Evolutionary conservation across 768 basidiomycete species (phyloP), one percentile per base, ranked within the genome.

Genomic region (Amyloporia xantha): DNA sequence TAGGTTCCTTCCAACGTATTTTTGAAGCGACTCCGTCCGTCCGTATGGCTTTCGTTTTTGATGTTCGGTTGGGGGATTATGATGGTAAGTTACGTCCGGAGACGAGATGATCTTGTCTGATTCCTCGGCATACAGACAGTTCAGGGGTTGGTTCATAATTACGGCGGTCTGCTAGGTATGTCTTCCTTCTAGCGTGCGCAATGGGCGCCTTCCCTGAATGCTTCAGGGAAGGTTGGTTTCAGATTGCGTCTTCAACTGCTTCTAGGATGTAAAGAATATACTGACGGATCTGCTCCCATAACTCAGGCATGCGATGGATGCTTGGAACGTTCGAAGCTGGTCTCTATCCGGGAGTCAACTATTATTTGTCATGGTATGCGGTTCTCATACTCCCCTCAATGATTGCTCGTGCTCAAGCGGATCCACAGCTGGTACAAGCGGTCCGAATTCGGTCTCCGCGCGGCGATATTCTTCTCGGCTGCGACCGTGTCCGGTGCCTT

Each of bases 401-500:
- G 9, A 15, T 7, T 55, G 45, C 48, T 47, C 60, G 52, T 36
- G 47, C 51, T 17, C 61, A 54, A 51, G 51, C 38, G 7, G 4
- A 17, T 53, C 6, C 58, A 49, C 50, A 76, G 74, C 52, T 81
- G 79, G 79, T 82, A 82, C 66, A 73, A 82, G 56, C 84, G 86
- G 28, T 81, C 81, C 12, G 90, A 91, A 59, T 86, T 87, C 54
- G 87, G 85, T 50, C 69, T 77, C 46, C 70, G 71, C 36, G 63
- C 66, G 17, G 68, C 70, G 23, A 51, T 73, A 21, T 76, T 77
- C 69, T 76, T 74, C 67, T 68, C 68, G 0, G 72, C 88, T 2
- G 87, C 88, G 0, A 88, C 85, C 2, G 77, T 86, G 0, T 81
- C 86, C 2, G 90, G 88, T n/a, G 86, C 87, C 19, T 90, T 90